These are phyloP conservation scores for Fistulinella prunicolor DNA, from an alignment of 768 basidiomycete species.

Conservation along the genomic window DNA sequence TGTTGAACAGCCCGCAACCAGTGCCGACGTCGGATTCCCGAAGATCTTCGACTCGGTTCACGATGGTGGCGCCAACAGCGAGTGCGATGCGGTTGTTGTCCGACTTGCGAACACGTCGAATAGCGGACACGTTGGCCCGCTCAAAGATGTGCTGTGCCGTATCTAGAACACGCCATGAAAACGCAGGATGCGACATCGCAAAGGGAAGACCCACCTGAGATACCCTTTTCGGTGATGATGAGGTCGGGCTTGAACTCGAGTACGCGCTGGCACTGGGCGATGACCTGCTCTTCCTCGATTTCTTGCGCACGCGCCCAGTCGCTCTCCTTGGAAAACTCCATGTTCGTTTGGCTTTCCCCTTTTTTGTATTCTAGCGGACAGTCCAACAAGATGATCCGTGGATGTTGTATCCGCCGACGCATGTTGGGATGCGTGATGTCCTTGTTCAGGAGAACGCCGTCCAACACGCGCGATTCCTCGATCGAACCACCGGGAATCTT, in stretches of 20 bases:
- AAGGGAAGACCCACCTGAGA: conserved; percentile 65
- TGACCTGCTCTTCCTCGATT: conserved; percentile 97
- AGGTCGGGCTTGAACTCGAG: conserved; percentile 94
- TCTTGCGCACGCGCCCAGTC: conserved; percentile 92
- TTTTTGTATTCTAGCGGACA: conserved; percentile 99
- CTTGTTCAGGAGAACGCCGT: conserved; percentile 97
- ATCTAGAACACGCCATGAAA: conserved; percentile 44
- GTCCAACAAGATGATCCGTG: conserved; percentile 85
- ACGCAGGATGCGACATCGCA: not conserved
- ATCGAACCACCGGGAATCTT: conserved; percentile 98
- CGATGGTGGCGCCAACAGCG: conserved; percentile 93
- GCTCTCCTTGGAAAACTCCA: conserved; percentile 91
- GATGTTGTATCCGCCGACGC: conserved; percentile 87
- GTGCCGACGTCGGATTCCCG: conserved; percentile 91
- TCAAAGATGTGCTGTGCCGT: conserved; percentile 89
- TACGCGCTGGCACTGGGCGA: conserved; percentile 77
- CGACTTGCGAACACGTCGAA: conserved; percentile 96
- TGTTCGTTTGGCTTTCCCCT: conserved; percentile 97
- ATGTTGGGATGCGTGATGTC: conserved; percentile 98
- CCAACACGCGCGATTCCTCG: conserved; percentile 83
- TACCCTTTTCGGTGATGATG: conserved; percentile 95
- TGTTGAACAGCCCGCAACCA: conserved; percentile 90
- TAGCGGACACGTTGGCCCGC: conserved; percentile 85
- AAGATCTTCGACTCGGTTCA: conserved; percentile 94
- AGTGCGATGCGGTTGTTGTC: conserved; percentile 99